Evolutionary conservation across 2,329 filamentous ascomycete species (phyloP), one percentile per base, ranked within the genome.

Genomic region (Neofusicoccum cordaticola): DNA sequence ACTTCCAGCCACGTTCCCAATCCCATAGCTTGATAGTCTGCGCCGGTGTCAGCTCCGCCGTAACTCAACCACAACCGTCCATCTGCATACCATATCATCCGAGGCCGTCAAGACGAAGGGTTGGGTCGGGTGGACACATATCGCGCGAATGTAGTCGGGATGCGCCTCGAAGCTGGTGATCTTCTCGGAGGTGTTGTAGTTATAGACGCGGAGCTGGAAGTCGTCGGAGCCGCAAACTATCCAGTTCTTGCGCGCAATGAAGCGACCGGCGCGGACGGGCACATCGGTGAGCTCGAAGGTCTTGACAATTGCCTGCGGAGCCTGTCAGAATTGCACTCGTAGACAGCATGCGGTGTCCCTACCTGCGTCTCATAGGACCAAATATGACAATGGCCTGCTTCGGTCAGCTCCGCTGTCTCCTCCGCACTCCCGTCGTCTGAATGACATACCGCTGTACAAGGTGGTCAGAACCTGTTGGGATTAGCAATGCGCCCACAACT

Each of bases 121-220:
- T 75, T 97, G 93, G 50, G 93, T 93, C 6, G 95, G 95, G 78
- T 99, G 95, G 42, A 99, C 92, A 68, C 90, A 92, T 71, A 99
- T 97, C 58, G 95, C 93, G 72, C 95, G 91, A 76, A 99, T 98
- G 76, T 99, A 99, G 80, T 99, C 95, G 67, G 95, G 95, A 77
- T 99, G 95, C 60, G 93, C 94, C 82, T 98, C 94, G 79, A 97
- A 98, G 15, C 91, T 91, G 62, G 93, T 94, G 74, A 98, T 95
- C 86, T 97, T 98, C 81, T 99, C 95, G 66, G 92, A 96, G 62
- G 95, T 99, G 82, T 99, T 98, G 86, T 98, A 99, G 83, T 99
- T 98, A 86, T 97, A 96, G 27, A 65, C 75, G 63, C 94, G 90
- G 67, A 90, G 77, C 74, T 90, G 86, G 82, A 96, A 99, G 82